Conservation (phyloP, 2,329 filamentous ascomycete species). For the Paraconiothyrium brasiliense region DNA sequence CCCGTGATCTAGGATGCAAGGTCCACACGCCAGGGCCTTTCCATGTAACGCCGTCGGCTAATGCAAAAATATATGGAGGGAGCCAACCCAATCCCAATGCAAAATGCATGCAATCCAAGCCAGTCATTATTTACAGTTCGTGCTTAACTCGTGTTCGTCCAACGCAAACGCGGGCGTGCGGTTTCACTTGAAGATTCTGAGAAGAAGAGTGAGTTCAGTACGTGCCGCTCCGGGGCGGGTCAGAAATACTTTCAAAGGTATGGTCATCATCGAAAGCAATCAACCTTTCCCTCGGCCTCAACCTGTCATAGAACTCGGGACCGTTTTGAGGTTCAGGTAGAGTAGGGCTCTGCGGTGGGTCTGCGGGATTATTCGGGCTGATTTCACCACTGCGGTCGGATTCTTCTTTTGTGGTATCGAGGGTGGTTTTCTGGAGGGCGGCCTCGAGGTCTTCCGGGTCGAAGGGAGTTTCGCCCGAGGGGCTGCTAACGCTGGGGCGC, state of each 20-base stretch:
- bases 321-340: constrained; percentile 25
- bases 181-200: not conserved
- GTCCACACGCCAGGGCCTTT: not conserved
- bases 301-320: not conserved
- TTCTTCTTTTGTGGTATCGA: constrained; percentile 43
- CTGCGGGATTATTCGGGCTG: constrained; percentile 30
- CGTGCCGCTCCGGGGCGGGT: not conserved
- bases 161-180: not conserved
- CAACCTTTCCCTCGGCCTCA: constrained; percentile 12
- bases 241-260: constrained; percentile 2
- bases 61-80: constrained; percentile 7
- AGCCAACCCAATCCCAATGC: constrained; percentile 4
- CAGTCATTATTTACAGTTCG: not conserved
- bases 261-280: constrained; percentile 12
- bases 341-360: constrained; percentile 24
- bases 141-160: not conserved
- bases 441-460: constrained; percentile 56
- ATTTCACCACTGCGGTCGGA: constrained; percentile 35
- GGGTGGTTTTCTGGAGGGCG: constrained; percentile 54
- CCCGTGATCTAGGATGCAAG: not conserved
- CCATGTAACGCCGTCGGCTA: constrained; percentile 9
- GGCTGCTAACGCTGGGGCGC: constrained; percentile 35
- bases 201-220: not conserved
- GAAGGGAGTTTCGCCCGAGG: constrained; percentile 52
- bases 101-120: constrained; percentile 4